Base-by-base conservation (phyloP, 2,329 filamentous ascomycete genomes). In the Ploettnerulaceae sp. region DNA sequence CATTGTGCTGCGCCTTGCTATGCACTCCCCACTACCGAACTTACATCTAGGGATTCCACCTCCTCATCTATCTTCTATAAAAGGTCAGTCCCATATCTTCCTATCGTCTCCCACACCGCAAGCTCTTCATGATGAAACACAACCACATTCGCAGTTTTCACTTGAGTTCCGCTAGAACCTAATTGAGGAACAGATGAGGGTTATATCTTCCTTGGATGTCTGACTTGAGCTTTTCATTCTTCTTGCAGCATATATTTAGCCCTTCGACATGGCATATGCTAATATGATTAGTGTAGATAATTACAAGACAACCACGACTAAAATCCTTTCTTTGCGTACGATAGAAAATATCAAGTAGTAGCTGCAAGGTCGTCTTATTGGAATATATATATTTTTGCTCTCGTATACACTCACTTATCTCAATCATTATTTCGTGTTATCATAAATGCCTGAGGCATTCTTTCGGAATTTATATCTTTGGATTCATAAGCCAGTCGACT, bases 121-220 rank as follows among this genome's bases (percentile, higher is more conserved):
- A 47, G 58, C 64, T 62, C 59, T 60, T 62, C n/a, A 81, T 85
- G 82, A 86, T 86, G 81, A 86, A 85, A 82, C 67, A 76, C 76
- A 74, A 77, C 74, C 72, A 78, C 74, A 86, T 88, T 89, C 84
- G 84, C 84, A 89, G 84, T 89, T 89, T 89, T 81, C 84, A 86
- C 84, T 86, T 74, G 81, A 86, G 81, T 76, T 75, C 75, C 69
- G 64, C 40, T 63, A 79, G 83, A 81, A 80, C 80, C 79, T 75
- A 71, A 21, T 70, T 68, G 70, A 58, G 76, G 75, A 77, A 75
- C 71, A 82, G 64, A 82, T 86, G 82, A 86, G 75, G 75, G 81
- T 61, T 57, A 61, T 60, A 67, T 65, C 81, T 84, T 85, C 81
- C 80, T 86, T 86, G 81, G 82, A 85, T 85, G 82, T 84, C 81